A percentile compares a stretch with the other conserved stretches of the same genome.
These are phyloP conservation scores for Grosmannia serpens DNA, from an alignment of 2,329 filamentous ascomycete species.

Conservation along the genomic window DNA sequence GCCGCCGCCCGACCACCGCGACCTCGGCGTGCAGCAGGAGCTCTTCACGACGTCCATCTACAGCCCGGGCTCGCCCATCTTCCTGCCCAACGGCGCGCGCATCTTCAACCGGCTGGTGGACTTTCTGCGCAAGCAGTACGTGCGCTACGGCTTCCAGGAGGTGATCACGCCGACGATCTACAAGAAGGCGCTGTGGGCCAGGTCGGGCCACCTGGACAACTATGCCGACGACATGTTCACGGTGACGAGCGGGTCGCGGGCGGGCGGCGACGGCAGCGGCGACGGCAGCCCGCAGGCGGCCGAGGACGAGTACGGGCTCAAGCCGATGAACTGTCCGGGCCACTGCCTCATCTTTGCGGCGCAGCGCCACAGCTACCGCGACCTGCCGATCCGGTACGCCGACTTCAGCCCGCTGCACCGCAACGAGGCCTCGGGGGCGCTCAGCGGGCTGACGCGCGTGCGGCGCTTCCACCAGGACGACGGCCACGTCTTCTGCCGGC, in stretches of 20 bases:
- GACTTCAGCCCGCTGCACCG: slow-evolving; percentile 94
- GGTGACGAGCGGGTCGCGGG: slow-evolving; percentile 46
- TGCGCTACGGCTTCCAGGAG: slow-evolving; percentile 75
- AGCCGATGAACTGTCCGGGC: slow-evolving; percentile 95
- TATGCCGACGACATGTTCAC: slow-evolving; percentile 90
- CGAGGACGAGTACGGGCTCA: slow-evolving; percentile 66
- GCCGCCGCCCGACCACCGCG: slow-evolving; percentile 41
- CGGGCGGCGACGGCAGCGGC: not conserved
- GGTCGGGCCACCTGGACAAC: slow-evolving; percentile 78
- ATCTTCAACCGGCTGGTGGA: slow-evolving; percentile 75
- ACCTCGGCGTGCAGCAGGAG: slow-evolving; percentile 53
- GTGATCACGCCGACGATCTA: slow-evolving; percentile 86
- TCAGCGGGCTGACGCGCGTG: slow-evolving; percentile 83
- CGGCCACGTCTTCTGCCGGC: slow-evolving; percentile 77
- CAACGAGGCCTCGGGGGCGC: slow-evolving; percentile 87
- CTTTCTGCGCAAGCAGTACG: slow-evolving; percentile 75
- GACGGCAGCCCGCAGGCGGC: not conserved
- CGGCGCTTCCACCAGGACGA: slow-evolving; percentile 95
- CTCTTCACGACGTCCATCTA: slow-evolving; percentile 71
- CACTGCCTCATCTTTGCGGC: slow-evolving; percentile 84
- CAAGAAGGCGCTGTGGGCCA: slow-evolving; percentile 77
- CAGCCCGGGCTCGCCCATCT: slow-evolving; percentile 76
- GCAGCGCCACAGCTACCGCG: slow-evolving; percentile 74
- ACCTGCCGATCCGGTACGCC: slow-evolving; percentile 83
- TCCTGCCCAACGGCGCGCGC: slow-evolving; percentile 68